phyloP scores from a whole-genome alignment of 768 basidiomycete genomes.

The Hysterangium stoloniferum region DNA sequence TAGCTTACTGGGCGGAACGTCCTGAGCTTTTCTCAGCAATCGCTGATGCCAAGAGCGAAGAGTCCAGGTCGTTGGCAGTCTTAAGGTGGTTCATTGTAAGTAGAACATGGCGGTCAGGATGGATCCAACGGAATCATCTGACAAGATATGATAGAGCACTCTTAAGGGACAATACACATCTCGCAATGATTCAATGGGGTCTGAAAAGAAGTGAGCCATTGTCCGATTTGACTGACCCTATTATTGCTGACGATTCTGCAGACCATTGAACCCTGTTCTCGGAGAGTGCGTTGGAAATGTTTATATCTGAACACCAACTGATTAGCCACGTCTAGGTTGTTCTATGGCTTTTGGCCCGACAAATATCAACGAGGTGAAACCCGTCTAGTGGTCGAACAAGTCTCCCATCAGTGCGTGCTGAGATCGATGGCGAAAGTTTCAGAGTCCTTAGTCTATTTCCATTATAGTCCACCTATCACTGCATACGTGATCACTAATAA shows the following conservation, averaged over 20 bases:
- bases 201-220: constrained; percentile 83
- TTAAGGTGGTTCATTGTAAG: constrained; percentile 91
- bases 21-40: constrained; percentile 86
- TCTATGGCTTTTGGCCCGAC: constrained; percentile 87
- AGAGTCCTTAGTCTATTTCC: background rate
- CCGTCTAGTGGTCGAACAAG: constrained; percentile 83
- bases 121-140: constrained; percentile 29
- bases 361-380: constrained; percentile 67
- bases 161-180: constrained; percentile 95
- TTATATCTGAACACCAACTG: too few relatives aligned
- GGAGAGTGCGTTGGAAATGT: constrained; percentile 58
- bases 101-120: constrained; percentile 29
- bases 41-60: constrained; percentile 62
- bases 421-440: constrained; percentile 27
- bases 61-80: constrained; percentile 73
- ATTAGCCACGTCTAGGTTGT: constrained; percentile 41
- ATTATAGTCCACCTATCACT: constrained; percentile 56
- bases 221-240: background rate
- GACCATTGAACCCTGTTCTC: constrained; percentile 92
- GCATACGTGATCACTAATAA: constrained; percentile 84
- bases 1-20: constrained; percentile 96
- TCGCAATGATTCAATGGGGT: constrained; percentile 90
- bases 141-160: constrained; percentile 48
- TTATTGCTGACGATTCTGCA: constrained; percentile 24
- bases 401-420: constrained; percentile 69